These are phyloP conservation scores for Diaporthe sp. DNA, from an alignment of 2,329 filamentous ascomycete species.

Conservation along the genomic window DNA sequence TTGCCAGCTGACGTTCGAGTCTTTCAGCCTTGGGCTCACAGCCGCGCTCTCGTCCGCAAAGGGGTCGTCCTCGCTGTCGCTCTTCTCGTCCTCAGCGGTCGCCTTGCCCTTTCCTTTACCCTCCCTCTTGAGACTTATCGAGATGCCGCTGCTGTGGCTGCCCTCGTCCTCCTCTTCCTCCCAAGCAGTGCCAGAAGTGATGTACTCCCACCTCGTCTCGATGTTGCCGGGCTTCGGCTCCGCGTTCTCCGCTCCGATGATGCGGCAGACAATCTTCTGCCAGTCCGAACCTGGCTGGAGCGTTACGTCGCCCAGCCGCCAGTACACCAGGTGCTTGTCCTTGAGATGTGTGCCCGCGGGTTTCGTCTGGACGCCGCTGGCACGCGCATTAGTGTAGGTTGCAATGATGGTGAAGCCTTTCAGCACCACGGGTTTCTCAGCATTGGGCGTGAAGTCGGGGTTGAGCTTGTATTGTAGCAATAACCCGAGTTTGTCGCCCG, in stretches of 20 bases:
- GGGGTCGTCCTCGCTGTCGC: constrained; percentile 68
- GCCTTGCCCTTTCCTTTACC: constrained; percentile 67
- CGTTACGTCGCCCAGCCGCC: constrained; percentile 83
- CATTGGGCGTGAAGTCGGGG: constrained; percentile 67
- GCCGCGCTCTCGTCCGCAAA: constrained; percentile 73
- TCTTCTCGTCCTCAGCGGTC: constrained; percentile 52
- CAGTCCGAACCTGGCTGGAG: constrained; percentile 65
- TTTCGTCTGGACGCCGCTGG: constrained; percentile 80
- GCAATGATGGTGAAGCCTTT: constrained; percentile 83
- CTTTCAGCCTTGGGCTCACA: constrained; percentile 44
- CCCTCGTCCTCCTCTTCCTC: constrained; percentile 55
- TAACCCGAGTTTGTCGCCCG: constrained; percentile 87
- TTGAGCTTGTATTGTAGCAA: constrained; percentile 89
- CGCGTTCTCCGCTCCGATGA: constrained; percentile 78
- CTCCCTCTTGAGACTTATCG: constrained; percentile 68
- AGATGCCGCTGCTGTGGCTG: constrained; percentile 69
- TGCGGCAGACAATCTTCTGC: constrained; percentile 85
- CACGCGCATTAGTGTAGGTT: constrained; percentile 76
- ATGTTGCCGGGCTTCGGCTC: constrained; percentile 81
- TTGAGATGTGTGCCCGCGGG: constrained; percentile 84
- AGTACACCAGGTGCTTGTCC: constrained; percentile 83
- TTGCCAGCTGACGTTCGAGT: constrained; percentile 67
- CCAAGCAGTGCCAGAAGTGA: constrained; percentile 44
- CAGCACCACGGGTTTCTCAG: constrained; percentile 57
- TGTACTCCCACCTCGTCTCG: constrained; percentile 85